These are phyloP conservation scores for Chamaenerion angustifolium DNA, from an alignment of 345 rosid genomes.

Conservation along the genomic window DNA sequence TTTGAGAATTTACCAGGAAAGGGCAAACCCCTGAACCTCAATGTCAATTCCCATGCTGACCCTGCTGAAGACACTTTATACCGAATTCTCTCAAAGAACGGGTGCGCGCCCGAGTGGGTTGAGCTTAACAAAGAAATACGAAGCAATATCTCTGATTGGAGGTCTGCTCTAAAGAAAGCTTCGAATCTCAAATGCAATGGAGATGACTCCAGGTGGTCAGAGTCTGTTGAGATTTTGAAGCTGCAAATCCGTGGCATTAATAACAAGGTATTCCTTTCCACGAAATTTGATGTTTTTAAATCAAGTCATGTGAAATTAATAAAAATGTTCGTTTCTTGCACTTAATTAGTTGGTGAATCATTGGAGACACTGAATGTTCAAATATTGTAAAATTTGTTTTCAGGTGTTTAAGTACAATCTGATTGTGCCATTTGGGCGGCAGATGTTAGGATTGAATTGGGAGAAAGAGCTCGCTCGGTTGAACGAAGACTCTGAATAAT, in stretches of 20 bases:
- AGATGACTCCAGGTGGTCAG: constrained; percentile 36
- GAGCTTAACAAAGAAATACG: constrained; percentile 87
- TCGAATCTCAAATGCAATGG: constrained; percentile 38
- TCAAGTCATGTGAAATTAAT: too few relatives aligned
- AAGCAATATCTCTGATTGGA: constrained; percentile 45
- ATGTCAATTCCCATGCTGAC: constrained; percentile 60
- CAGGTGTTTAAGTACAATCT: constrained; percentile 80
- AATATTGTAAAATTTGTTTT: neutral
- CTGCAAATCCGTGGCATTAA: constrained; percentile 51
- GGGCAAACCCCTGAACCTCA: constrained; percentile 73
- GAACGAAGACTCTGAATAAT: constrained; percentile 11
- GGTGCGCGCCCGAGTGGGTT: constrained; percentile 87
- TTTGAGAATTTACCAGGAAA: constrained; percentile 88
- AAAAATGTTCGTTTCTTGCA: neutral
- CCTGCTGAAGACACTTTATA: constrained; percentile 85
- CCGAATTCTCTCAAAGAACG: constrained; percentile 67
- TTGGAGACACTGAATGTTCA: too few relatives aligned
- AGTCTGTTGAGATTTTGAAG: constrained; percentile 31
- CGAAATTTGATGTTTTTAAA: neutral
- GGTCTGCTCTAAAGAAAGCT: constrained; percentile 55
- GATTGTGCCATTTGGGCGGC: constrained; percentile 80
- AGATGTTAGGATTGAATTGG: constrained; percentile 81
- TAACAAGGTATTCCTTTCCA: constrained; percentile 29
- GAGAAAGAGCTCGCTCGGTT: constrained; percentile 64
- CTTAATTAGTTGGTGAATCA: too few relatives aligned